Evolutionary conservation across 208 protist species (phyloP).

Genomic region (Wallacemonas rigidus): DNA sequence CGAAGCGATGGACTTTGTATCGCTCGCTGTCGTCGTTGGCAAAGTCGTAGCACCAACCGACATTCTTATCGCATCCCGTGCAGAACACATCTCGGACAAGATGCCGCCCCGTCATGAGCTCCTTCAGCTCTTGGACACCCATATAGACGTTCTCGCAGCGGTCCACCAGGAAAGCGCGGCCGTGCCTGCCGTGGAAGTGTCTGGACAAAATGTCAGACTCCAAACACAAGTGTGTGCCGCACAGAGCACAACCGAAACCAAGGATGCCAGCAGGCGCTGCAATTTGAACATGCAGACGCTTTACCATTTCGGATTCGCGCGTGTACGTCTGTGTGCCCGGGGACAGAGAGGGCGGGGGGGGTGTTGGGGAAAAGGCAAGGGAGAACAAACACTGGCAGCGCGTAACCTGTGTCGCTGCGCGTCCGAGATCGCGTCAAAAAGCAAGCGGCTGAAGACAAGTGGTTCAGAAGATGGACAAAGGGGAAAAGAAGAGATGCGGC

Average conservation of each 20-base stretch:
- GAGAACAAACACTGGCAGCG: constrained; percentile 13
- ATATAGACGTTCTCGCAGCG: constrained; percentile 80
- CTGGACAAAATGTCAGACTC: constrained; percentile 64
- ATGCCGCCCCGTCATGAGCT: constrained; percentile 77
- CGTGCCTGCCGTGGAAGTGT: constrained; percentile 74
- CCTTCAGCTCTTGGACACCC: constrained; percentile 73
- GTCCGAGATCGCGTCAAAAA: no score
- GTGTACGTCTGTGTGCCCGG: no score
- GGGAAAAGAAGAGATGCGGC: no score
- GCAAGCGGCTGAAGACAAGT: no score
- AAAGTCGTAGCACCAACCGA: constrained; percentile 87
- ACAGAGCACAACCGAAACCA: constrained; percentile 75
- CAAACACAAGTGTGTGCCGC: constrained; percentile 68
- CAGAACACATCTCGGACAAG: constrained; percentile 84
- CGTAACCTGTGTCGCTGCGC: neutral
- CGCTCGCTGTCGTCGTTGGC: constrained; percentile 73
- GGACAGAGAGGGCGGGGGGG: no score
- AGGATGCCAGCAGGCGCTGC: constrained; percentile 29
- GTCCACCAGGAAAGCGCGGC: constrained; percentile 68
- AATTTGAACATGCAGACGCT: constrained; percentile 44
- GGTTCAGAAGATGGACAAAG: no score
- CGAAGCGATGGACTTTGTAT: constrained; percentile 82
- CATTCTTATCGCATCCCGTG: constrained; percentile 64
- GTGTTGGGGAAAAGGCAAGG: neutral
- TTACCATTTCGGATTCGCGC: constrained; percentile 27